Percentiles rank a stretch among this genome's conserved stretches.
Conservation (phyloP, 352 stramenopile genomes). For the Globisporangium iwayamae region DNA sequence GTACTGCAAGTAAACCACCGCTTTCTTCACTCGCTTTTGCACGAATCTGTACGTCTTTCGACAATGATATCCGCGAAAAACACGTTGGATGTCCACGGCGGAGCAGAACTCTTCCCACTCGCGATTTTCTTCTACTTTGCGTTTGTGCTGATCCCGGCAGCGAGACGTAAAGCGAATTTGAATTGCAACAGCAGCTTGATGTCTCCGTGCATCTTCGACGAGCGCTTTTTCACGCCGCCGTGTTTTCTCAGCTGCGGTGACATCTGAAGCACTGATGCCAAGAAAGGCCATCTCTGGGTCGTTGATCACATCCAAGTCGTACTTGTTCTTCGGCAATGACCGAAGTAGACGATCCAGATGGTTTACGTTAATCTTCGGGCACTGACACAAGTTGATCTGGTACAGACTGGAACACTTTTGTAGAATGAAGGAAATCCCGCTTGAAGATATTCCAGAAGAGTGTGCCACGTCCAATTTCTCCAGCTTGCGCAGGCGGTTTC, state of each 20-base stretch:
- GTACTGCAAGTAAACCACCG: constrained; percentile 57
- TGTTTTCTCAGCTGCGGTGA: constrained; percentile 27
- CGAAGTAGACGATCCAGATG: constrained; percentile 28
- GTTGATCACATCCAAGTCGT: constrained; percentile 48
- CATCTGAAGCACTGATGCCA: constrained; percentile 41
- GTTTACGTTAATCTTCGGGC: constrained; percentile 22
- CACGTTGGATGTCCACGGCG: constrained; percentile 57
- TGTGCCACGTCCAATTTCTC: constrained; percentile 42
- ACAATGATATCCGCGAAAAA: constrained; percentile 37
- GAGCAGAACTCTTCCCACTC: constrained; percentile 51
- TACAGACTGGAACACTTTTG: constrained; percentile 36
- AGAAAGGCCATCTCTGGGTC: constrained; percentile 35
- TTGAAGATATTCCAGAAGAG: constrained; percentile 26
- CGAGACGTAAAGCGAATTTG: constrained; percentile 40
- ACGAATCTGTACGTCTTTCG: constrained; percentile 42
- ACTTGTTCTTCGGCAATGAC: constrained; percentile 22
- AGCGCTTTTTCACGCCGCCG: constrained; percentile 32
- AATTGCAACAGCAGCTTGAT: constrained; percentile 33
- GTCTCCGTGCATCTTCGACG: constrained; percentile 14
- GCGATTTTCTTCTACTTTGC: constrained; percentile 17
- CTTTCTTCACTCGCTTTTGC: constrained; percentile 26
- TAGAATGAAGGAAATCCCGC: constrained; percentile 28
- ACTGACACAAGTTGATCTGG: constrained; percentile 50
- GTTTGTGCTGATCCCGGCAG: constrained; percentile 24
- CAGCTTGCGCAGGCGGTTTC: constrained; percentile 26